These are phyloP conservation scores for Protea cynaroides DNA, from an alignment of 164 flowering plant genomes.

Conservation along the genomic window DNA sequence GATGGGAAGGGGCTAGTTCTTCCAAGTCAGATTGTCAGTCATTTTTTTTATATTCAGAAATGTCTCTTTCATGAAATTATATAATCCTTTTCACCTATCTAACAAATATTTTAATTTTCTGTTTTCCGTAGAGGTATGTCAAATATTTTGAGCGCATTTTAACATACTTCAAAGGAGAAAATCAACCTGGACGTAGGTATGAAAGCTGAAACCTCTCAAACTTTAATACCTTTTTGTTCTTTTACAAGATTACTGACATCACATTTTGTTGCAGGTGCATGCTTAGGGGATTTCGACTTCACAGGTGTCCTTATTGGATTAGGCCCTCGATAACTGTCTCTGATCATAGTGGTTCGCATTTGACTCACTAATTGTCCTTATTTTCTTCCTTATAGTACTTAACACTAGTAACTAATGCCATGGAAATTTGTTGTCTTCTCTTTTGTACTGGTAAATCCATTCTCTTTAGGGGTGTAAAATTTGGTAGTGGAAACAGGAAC, in stretches of 20 bases:
- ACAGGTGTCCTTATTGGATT: constrained; percentile 95
- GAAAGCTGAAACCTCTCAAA: not conserved
- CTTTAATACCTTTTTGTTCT: not conserved
- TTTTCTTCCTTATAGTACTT: no score
- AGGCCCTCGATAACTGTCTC: constrained; percentile 88
- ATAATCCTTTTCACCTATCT: constrained; percentile 6
- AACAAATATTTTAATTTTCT: constrained; percentile 10
- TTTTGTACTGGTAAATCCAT: no score
- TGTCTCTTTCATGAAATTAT: constrained; percentile 1
- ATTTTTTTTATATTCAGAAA: not conserved
- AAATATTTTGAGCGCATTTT: constrained; percentile 87
- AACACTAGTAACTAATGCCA: no score
- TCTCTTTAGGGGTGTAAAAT: no score
- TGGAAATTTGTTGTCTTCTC: no score
- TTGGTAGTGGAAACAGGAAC: no score
- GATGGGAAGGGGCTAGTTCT: constrained; percentile 94
- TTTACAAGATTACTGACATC: constrained; percentile 2
- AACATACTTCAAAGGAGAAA: constrained; percentile 85
- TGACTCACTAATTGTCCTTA: not conserved
- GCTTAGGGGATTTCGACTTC: constrained; percentile 98
- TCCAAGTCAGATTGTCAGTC: constrained; percentile 97
- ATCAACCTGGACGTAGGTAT: constrained; percentile 93
- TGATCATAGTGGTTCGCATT: constrained; percentile 76
- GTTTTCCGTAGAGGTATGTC: constrained; percentile 70
- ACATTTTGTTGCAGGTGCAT: constrained; percentile 59